A percentile compares a stretch with the other conserved stretches of the same genome.
Conservation (phyloP, 768 basidiomycete species). For the Guyanaporus albipodus region DNA sequence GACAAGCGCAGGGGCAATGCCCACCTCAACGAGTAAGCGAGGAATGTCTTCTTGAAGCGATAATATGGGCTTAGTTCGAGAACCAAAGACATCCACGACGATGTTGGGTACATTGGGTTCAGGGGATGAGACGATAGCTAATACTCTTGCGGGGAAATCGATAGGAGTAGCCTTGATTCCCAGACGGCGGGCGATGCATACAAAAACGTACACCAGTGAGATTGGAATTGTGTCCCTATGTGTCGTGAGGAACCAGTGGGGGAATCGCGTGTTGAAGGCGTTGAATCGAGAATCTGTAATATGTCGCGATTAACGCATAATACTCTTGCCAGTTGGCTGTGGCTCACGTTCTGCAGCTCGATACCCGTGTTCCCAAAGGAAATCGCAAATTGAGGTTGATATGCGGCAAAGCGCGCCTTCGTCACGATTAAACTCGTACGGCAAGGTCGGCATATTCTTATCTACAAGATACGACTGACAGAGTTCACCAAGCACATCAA, state of each 20-base stretch:
- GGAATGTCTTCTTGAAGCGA: slow-evolving; percentile 37
- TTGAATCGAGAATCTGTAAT: slow-evolving; percentile 37
- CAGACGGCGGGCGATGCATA: slow-evolving; percentile 48
- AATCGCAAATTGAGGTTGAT: slow-evolving; percentile 45
- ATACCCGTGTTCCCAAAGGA: slow-evolving; percentile 49
- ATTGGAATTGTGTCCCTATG: slow-evolving; percentile 54
- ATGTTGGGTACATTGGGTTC: slow-evolving; percentile 35
- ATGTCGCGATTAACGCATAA: neutral
- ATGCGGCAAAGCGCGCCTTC: slow-evolving; percentile 26
- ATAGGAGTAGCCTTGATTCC: slow-evolving; percentile 51
- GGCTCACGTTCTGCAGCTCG: slow-evolving; percentile 39
- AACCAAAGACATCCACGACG: slow-evolving; percentile 48
- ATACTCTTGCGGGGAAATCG: slow-evolving; percentile 53
- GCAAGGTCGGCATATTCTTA: slow-evolving; percentile 27
- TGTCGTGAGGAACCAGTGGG: slow-evolving; percentile 51
- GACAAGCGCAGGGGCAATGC: slow-evolving; percentile 18
- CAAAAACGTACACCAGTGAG: slow-evolving; percentile 56
- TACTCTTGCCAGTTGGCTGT: neutral
- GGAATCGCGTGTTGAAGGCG: slow-evolving; percentile 51
- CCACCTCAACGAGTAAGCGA: slow-evolving; percentile 25
- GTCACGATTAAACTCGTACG: slow-evolving; percentile 31
- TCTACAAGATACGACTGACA: slow-evolving; percentile 40
- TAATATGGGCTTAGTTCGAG: slow-evolving; percentile 31
- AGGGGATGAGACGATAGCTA: slow-evolving; percentile 45
- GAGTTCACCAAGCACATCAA: slow-evolving; percentile 37